Evolutionary conservation across 1,284 basidiomycete genomes (phyloP), one percentile per base, ranked within the genome.

Genomic region (Baeospora myosura): DNA sequence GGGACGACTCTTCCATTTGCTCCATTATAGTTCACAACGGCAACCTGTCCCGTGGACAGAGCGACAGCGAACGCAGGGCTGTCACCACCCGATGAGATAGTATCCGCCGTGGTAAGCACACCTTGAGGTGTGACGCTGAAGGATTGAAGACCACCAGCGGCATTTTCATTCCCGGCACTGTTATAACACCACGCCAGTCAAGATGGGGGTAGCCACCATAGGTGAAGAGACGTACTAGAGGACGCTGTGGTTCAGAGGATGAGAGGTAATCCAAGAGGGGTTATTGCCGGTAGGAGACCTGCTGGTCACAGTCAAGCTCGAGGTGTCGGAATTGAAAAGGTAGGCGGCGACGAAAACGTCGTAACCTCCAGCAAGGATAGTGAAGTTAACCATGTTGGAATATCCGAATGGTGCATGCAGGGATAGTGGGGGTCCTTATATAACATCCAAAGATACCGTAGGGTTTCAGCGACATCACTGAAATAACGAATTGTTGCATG

Each of bases 211-310:
- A 23, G 32, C 10, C n/a, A n/a, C n/a, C n/a, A n/a, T n/a, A n/a
- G n/a, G n/a, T n/a, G n/a, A n/a, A 31, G 5, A 12, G 21, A 36
- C 43, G 26, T 37, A 41, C 43, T 45, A 45, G 16, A 45, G 33
- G 11, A 45, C 33, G 14, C 39, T 61, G 62, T 48, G 83, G 70
- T 0, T 58, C 61, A 0, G 41, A 6, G 80, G 75, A 52, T 84
- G 72, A 0, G 63, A 61, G 3, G 74, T 69, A 46, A 87, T 66
- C 84, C 84, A 87, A 2, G 80, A 84, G 1, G 83, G 81, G 53
- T 76, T 48, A 22, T 25, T 24, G 20, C 46, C 46, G 20, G 38
- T 45, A 4, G 39, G 34, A 21, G 20, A 40, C 18, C 32, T 33
- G 11, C 34, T 25, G 24, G 33, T 26, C 6, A 48, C 16, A 3